These are phyloP conservation scores for Alternaria alternata DNA, from an alignment of 2,329 filamentous ascomycete genomes.

Conservation along the genomic window DNA sequence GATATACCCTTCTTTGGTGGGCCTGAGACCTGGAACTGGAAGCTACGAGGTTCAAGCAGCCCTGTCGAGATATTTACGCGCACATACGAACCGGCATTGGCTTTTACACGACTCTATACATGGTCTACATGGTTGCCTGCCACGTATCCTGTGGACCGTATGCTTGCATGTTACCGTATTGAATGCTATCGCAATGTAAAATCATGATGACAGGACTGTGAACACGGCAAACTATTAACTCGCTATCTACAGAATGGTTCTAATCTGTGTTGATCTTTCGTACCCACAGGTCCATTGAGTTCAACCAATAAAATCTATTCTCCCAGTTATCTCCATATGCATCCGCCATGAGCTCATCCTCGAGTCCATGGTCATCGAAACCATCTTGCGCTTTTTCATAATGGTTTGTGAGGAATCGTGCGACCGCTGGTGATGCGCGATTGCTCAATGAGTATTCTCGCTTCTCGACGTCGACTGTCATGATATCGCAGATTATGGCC, in stretches of 20 bases:
- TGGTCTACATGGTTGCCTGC: no score
- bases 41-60: background rate
- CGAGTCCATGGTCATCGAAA: background rate
- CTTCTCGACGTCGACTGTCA: background rate
- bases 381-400: background rate
- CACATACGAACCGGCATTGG: background rate
- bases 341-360: background rate
- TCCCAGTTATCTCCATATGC: background rate
- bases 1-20: background rate
- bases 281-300: background rate
- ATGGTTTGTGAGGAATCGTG: background rate
- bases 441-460: constrained; percentile 5
- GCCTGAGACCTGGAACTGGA: background rate
- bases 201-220: background rate
- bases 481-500: constrained; percentile 9
- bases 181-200: background rate
- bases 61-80: no score
- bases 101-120: background rate
- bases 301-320: background rate
- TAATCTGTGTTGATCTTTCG: background rate
- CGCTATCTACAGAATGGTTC: background rate
- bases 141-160: background rate
- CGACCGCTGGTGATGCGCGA: background rate
- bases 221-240: background rate
- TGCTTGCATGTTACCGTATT: background rate